These are phyloP conservation scores for Wallacemonas sp. DNA, from an alignment of 208 protist genomes.

Conservation along the genomic window DNA sequence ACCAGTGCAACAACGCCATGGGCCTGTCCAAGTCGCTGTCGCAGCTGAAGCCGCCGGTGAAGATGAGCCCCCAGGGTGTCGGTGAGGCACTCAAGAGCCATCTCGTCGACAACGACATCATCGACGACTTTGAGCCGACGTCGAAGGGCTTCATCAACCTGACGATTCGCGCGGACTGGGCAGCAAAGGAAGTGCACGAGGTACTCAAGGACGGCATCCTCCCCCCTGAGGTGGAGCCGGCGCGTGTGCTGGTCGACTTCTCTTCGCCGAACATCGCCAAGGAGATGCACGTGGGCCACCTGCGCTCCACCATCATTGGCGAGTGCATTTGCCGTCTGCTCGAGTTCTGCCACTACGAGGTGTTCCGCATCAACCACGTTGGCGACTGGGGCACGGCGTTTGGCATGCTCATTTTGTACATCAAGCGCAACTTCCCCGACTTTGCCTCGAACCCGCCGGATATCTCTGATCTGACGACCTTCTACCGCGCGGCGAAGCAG, in stretches of 20 bases:
- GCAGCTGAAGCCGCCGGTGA: slow-evolving; percentile 72
- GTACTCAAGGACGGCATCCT: slow-evolving; percentile 66
- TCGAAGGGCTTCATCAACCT: slow-evolving; percentile 95
- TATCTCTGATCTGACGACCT: slow-evolving; percentile 93
- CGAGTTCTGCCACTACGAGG: slow-evolving; percentile 94
- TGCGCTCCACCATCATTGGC: slow-evolving; percentile 98
- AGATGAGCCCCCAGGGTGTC: slow-evolving; percentile 80
- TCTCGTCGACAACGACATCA: slow-evolving; percentile 81
- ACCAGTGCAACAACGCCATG: slow-evolving; percentile 97
- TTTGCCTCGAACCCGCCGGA: slow-evolving; percentile 85
- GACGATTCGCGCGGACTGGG: slow-evolving; percentile 65
- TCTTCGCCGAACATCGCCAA: slow-evolving; percentile 99
- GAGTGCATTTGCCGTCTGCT: slow-evolving; percentile 94
- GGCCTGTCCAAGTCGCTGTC: slow-evolving; percentile 86
- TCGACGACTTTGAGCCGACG: slow-evolving; percentile 83
- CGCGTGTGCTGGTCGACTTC: slow-evolving; percentile 96
- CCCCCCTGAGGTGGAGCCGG: slow-evolving; percentile 58
- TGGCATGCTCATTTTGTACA: slow-evolving; percentile 97
- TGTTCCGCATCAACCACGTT: slow-evolving; percentile 97
- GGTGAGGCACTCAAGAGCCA: slow-evolving; percentile 85
- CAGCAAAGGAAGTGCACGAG: slow-evolving; percentile 45
- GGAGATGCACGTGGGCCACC: slow-evolving; percentile 98
- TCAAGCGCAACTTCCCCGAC: slow-evolving; percentile 93
- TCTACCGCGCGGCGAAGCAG: slow-evolving; percentile 96
- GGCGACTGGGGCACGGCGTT: slow-evolving; percentile 99